phyloP scores from a whole-genome alignment of 352 stramenopile species.

The Elongisporangium prolatum region DNA sequence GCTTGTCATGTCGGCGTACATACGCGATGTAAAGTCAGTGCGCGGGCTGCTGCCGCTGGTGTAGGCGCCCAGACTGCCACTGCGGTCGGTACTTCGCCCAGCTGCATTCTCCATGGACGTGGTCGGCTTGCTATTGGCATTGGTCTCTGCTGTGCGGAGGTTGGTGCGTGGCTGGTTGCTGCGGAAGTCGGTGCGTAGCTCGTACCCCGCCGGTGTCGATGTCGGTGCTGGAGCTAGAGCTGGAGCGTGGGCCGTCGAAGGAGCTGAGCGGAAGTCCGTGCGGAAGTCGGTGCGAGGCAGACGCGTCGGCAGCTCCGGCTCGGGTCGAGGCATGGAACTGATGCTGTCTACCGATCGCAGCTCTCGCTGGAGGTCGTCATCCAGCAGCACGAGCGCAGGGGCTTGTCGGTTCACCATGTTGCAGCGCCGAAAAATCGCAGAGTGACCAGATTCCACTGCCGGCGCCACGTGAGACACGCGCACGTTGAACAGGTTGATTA shows the following conservation, averaged over 20 bases:
- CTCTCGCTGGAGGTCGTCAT: conserved; percentile 52
- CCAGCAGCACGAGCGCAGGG: conserved; percentile 31
- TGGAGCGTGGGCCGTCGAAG: neutral
- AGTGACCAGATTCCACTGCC: neutral
- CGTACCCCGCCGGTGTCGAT: conserved; percentile 22
- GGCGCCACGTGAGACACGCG: neutral
- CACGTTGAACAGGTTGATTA: neutral
- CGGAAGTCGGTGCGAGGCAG: conserved; percentile 36
- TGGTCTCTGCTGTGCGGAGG: neutral
- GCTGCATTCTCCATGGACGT: neutral
- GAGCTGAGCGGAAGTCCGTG: conserved; percentile 1
- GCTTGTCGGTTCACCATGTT: neutral
- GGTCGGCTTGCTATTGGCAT: neutral
- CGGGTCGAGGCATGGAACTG: neutral
- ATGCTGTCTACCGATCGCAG: conserved; percentile 12
- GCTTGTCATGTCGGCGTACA: neutral
- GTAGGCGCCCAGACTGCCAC: conserved; percentile 6
- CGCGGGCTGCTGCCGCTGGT: conserved; percentile 24
- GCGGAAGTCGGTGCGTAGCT: conserved; percentile 31
- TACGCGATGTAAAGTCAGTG: conserved; percentile 42
- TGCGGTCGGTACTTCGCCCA: neutral
- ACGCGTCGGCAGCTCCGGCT: neutral
- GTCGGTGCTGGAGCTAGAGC: conserved; percentile 1
- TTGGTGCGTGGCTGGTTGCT: neutral
- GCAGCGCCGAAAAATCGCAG: neutral